Evolutionary conservation across 2,329 filamentous ascomycete species (phyloP), one percentile per base, ranked within the genome.

Genomic region (Rhexocercosporidium sp.): DNA sequence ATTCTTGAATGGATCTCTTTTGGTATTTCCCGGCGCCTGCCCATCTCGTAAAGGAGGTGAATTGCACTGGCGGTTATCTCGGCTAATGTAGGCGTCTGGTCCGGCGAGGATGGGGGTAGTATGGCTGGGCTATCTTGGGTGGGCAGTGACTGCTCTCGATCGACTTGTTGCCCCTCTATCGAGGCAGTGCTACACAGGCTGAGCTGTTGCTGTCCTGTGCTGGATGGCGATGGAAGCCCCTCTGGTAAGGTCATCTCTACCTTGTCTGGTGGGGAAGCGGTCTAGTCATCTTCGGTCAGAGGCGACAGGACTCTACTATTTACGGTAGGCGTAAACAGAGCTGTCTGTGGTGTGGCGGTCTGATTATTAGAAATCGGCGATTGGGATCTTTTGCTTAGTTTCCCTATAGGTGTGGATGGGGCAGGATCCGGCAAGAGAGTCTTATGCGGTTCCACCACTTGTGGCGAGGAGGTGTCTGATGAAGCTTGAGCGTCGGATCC

Each of bases 1-100:
- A 64, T 67, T 61, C 47, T 64, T 67, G 61, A 67, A 67, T 67
- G 54, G 47, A 67, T 51, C 46, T 68, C 46, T 22, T 20, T 64
- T 62, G 44, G 63, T 60, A 68, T 47, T 65, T 67, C 56, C n/a
- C 34, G 22, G 37, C 56, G 39, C 6, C n/a, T 67, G 29, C 46
- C 51, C 31, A 67, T 67, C 22, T 27, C 16, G 39, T 67, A 65
- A n/a, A 65, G 54, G 25, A 62, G 31, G 44, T 68, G 53, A 37
- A 66, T 31, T 63, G 25, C 34, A 53, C 66, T 68, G 29, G 49
- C 44, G 27, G 60, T 62, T 27, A 69, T 69, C 16, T 67, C 39
- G 41, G 34, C 49, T 56, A 69, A 67, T 54, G 39, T 51, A 37
- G 22, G 61, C 34, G 47, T 65, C 46, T 25, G 3, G 2, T 46